These are phyloP conservation scores for Torulaspora quercuum DNA, from an alignment of 805 yeast species.

Conservation along the genomic window DNA sequence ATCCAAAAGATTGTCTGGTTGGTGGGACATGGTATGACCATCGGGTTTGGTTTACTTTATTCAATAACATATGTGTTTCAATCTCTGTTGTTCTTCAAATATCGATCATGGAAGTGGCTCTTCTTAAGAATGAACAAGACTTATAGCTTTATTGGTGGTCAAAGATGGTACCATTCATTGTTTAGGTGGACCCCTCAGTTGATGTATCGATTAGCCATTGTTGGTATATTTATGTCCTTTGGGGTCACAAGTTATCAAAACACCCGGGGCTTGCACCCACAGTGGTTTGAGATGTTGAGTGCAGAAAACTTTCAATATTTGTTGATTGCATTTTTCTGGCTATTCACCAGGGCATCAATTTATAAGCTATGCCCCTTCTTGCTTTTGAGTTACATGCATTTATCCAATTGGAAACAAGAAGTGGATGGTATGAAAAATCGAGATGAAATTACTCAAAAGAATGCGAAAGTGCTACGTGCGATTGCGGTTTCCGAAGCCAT, in stretches of 20 bases:
- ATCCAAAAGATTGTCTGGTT: slow-evolving; percentile 30
- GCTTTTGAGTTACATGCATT: slow-evolving; percentile 55
- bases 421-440: slow-evolving; percentile 13
- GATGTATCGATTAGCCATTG: slow-evolving; percentile 50
- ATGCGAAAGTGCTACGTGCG: slow-evolving; percentile 28
- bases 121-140: slow-evolving; percentile 27
- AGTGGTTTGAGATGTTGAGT: slow-evolving; percentile 59
- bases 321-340: slow-evolving; percentile 55
- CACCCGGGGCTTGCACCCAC: slow-evolving; percentile 59
- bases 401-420: slow-evolving; percentile 36
- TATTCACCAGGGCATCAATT: slow-evolving; percentile 61
- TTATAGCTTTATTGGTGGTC: slow-evolving; percentile 21
- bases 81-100: slow-evolving; percentile 28
- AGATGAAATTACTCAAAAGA: slow-evolving; percentile 17
- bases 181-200: slow-evolving; percentile 44
- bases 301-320: slow-evolving; percentile 74
- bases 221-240: slow-evolving; percentile 55
- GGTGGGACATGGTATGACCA: slow-evolving; percentile 28
- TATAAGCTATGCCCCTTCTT: slow-evolving; percentile 63
- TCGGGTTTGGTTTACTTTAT: slow-evolving; percentile 30
- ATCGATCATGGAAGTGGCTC: slow-evolving; percentile 36
- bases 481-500: slow-evolving; percentile 61
- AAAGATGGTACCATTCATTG: slow-evolving; percentile 25
- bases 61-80: slow-evolving; percentile 29
- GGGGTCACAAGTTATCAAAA: slow-evolving; percentile 53